Conservation (phyloP, 192 early-diverging fungal genomes). For the Ambispora gerdemannii region DNA sequence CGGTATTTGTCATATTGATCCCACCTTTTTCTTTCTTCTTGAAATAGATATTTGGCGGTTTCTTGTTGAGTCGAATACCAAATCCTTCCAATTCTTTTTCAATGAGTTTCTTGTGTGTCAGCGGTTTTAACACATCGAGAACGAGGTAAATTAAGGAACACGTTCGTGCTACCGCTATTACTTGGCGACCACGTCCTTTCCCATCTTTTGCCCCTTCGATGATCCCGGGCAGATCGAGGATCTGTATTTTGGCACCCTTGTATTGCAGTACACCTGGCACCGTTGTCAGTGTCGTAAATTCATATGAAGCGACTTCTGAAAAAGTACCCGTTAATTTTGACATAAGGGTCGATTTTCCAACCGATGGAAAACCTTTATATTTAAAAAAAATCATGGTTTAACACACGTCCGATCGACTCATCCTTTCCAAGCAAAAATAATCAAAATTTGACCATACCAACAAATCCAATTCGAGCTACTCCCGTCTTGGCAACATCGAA, state of each 20-base stretch:
- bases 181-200: conserved; percentile 93
- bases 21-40: conserved; percentile 99
- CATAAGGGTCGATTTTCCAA: conserved; percentile 98
- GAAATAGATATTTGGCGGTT: conserved; percentile 92
- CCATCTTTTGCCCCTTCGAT: conserved; percentile 99
- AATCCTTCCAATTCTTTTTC: conserved; percentile 97
- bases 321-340: conserved; percentile 94
- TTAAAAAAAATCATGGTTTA: no score
- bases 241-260: conserved; percentile 98
- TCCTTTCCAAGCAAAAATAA: no score
- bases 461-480: conserved; percentile 96
- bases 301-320: conserved; percentile 94
- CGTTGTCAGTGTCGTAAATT: conserved; percentile 99
- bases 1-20: conserved; percentile 91
- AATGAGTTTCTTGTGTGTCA: conserved; percentile 92
- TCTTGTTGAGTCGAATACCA: conserved; percentile 95
- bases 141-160: conserved; percentile 97
- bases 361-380: conserved; percentile 83
- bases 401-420: no score
- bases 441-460: no score
- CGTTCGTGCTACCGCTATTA: conserved; percentile 95
- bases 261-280: conserved; percentile 95
- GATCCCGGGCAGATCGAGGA: conserved; percentile 97
- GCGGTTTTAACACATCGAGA: conserved; percentile 93
- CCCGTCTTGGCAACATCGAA: conserved; percentile 99